Conservation (phyloP, 2,329 filamentous ascomycete genomes). For the Aureobasidium vineae region DNA sequence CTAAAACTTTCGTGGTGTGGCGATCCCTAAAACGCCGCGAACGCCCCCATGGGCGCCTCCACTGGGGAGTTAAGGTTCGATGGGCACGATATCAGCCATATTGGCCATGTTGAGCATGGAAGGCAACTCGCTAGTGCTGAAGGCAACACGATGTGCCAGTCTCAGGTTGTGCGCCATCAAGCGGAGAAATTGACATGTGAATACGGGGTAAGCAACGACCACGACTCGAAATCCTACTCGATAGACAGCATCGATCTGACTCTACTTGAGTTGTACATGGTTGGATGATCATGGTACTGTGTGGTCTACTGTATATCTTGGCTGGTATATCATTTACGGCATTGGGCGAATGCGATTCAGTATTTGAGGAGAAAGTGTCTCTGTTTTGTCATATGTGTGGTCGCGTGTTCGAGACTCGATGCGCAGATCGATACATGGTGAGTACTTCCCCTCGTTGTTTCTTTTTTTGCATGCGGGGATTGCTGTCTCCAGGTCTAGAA, state of each 20-base stretch:
- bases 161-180: not conserved
- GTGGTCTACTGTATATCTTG: not conserved
- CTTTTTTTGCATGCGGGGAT: too few relatives aligned
- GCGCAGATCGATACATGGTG: not conserved
- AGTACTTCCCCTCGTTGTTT: not conserved
- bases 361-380: not conserved
- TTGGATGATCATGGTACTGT: not conserved
- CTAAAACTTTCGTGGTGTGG: not conserved
- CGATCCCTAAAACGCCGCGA: not conserved
- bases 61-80: not conserved
- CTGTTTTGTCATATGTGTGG: not conserved
- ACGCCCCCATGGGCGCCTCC: not conserved
- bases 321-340: not conserved
- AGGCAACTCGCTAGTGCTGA: not conserved
- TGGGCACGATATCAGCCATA: too few relatives aligned
- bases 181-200: constrained; percentile 4
- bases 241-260: not conserved
- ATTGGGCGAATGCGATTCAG: not conserved
- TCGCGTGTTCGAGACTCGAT: not conserved
- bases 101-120: not conserved
- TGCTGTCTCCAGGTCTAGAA: not conserved
- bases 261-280: not conserved
- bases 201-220: not conserved
- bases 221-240: not conserved
- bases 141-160: not conserved